Conservation (phyloP, 345 rosid species). For the Moringa oleifera region DNA sequence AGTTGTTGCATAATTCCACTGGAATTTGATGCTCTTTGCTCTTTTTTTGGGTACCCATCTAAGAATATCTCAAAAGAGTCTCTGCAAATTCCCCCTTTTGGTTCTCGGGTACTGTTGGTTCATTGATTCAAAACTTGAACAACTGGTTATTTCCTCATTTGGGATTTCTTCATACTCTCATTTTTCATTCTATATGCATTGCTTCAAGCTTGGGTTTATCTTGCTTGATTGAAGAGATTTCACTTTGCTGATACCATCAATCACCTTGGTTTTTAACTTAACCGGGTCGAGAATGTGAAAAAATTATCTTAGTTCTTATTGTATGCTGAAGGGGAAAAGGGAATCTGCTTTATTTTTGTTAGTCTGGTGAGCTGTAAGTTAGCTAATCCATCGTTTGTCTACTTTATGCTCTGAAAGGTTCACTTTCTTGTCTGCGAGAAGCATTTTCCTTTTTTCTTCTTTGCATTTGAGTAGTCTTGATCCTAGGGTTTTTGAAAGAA, state of each 20-base stretch:
- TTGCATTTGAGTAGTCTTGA: constrained; percentile 37
- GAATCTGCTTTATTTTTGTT: constrained; percentile 65
- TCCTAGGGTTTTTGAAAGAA: constrained; percentile 39
- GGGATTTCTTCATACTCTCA: constrained; percentile 1
- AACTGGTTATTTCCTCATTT: constrained; percentile 10
- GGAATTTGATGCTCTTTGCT: constrained; percentile 47
- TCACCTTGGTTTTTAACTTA: constrained; percentile 26
- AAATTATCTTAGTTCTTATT: constrained; percentile 6
- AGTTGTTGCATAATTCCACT: constrained; percentile 40
- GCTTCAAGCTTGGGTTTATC: constrained; percentile 20
- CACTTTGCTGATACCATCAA: constrained; percentile 7
- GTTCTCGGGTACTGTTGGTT: constrained; percentile 14
- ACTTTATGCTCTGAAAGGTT: constrained; percentile 94
- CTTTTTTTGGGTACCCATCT: constrained; percentile 36
- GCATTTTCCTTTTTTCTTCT: constrained; percentile 41
- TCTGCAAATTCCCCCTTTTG: constrained; percentile 18
- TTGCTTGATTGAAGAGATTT: constrained; percentile 27
- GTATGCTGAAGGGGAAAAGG: constrained; percentile 42
- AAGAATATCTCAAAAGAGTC: constrained; percentile 44
- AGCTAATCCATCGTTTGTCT: constrained; percentile 50
- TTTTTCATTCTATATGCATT: constrained; percentile 17
- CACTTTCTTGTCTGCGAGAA: constrained; percentile 65
- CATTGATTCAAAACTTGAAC: constrained; percentile 35
- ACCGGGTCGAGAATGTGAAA: constrained; percentile 23
- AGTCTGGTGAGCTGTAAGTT: constrained; percentile 55